Conservation (phyloP, 495 filamentous ascomycete genomes). For the Podospora didyma region DNA sequence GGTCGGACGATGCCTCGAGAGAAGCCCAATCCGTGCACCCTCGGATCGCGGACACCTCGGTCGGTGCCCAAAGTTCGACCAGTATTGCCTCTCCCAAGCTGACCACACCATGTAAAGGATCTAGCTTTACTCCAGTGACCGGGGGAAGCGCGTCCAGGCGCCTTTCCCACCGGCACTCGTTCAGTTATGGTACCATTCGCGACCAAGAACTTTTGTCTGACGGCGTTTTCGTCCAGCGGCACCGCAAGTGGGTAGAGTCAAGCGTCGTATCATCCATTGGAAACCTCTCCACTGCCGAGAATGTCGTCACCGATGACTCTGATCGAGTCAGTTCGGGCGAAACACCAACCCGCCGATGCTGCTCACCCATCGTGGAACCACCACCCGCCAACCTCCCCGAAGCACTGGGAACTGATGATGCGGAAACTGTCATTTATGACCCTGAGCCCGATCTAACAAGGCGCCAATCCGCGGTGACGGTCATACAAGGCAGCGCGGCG, state of each 20-base stretch:
- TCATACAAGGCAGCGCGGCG: neutral
- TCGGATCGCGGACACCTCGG: constrained; percentile 3
- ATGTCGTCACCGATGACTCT: constrained; percentile 1
- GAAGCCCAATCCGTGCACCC: neutral
- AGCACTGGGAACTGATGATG: neutral
- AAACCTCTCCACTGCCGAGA: neutral
- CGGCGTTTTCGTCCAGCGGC: neutral
- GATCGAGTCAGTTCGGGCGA: constrained; percentile 4
- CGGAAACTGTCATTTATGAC: neutral
- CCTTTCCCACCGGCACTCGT: neutral
- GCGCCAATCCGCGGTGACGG: neutral
- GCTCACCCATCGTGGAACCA: neutral
- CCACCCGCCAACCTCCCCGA: neutral
- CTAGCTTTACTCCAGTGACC: neutral
- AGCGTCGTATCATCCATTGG: neutral
- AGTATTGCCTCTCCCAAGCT: constrained; percentile 10
- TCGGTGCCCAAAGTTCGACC: constrained; percentile 9
- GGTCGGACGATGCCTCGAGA: neutral
- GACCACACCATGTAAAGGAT: constrained; percentile 12
- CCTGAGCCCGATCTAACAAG: neutral
- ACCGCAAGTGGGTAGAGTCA: neutral
- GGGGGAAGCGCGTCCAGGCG: neutral
- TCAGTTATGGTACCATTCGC: neutral
- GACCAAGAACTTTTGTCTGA: neutral
- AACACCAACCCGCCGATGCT: neutral